phyloP scores from a whole-genome alignment of 2,329 filamentous ascomycete species.

The Penicillium sp. region DNA sequence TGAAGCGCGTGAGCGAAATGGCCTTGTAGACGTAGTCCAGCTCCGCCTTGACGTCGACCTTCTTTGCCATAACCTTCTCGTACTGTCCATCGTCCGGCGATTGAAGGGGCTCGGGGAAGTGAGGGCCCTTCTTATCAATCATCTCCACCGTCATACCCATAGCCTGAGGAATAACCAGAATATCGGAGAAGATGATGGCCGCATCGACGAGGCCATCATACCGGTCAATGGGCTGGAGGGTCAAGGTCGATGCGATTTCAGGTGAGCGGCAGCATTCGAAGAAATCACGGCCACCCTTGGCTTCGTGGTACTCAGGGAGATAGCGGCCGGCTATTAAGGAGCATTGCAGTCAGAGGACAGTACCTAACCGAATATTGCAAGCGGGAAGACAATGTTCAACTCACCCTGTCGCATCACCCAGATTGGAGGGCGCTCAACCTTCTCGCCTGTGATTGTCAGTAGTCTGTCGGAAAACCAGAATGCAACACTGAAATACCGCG shows the following conservation, averaged over 20 bases:
- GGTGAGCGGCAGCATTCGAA: conserved; percentile 96
- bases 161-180: conserved; percentile 94
- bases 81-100: conserved; percentile 83
- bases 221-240: conserved; percentile 90
- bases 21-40: conserved; percentile 95
- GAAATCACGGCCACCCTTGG: conserved; percentile 87
- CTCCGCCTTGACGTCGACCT: conserved; percentile 82
- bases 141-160: conserved; percentile 99
- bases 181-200: conserved; percentile 98
- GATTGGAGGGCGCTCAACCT: conserved; percentile 88
- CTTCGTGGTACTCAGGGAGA: conserved; percentile 95
- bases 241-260: conserved; percentile 89
- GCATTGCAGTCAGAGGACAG: conserved; percentile 6
- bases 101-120: conserved; percentile 83
- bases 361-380: background rate
- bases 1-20: conserved; percentile 85
- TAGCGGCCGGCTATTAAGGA: conserved; percentile 77
- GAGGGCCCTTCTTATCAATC: conserved; percentile 94
- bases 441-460: conserved; percentile 64
- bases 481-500: conserved; percentile 59
- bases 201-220: conserved; percentile 89
- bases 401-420: conserved; percentile 99
- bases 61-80: conserved; percentile 67
- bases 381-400: conserved; percentile 15
- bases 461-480: conserved; percentile 1